Conservation (phyloP, 176 grass and related monocot species). For the Bromus sterilis region DNA sequence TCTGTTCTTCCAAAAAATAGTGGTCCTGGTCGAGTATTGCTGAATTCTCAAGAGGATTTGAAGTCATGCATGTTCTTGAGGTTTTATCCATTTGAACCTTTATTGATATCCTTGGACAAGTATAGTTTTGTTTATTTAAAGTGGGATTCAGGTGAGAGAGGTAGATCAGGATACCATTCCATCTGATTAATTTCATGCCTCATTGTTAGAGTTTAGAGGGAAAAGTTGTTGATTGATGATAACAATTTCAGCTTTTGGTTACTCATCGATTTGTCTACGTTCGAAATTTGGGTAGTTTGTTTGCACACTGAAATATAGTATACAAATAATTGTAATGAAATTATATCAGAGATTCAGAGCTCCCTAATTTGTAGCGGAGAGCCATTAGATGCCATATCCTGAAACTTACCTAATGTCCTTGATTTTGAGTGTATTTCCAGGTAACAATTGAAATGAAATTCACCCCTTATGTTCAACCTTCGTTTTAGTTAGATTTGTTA, state of each 20-base stretch:
- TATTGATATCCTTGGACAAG: neutral
- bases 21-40: no score
- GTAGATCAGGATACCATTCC: neutral
- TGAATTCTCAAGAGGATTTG: neutral
- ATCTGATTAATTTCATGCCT: neutral
- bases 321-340: neutral
- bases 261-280: neutral
- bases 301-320: neutral
- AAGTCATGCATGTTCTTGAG: neutral
- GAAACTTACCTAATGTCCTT: neutral
- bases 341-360: neutral
- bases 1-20: neutral
- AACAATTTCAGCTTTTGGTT: neutral
- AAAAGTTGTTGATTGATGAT: neutral
- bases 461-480: no score
- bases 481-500: conserved; percentile 5
- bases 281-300: neutral
- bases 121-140: neutral
- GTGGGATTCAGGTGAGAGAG: conserved; percentile 55
- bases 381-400: neutral
- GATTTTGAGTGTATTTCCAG: neutral
- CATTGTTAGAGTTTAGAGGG: neutral
- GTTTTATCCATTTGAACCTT: neutral
- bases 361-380: neutral
- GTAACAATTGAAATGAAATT: neutral